Evolutionary conservation across 1,284 basidiomycete species (phyloP).

Genomic region (Cryptococcus sp.): DNA sequence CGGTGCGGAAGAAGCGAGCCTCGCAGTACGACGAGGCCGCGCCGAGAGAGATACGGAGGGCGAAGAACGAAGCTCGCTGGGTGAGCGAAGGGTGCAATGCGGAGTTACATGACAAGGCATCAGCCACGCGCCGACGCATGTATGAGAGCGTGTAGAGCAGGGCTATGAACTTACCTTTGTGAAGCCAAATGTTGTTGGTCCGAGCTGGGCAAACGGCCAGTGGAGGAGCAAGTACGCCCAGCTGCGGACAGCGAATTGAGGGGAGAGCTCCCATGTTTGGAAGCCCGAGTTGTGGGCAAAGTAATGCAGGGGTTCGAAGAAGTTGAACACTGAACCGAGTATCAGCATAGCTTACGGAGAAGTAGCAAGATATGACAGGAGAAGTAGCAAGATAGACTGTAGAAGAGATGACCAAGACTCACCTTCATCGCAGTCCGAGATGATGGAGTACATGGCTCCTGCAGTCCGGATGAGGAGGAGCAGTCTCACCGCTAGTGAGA

Average conservation of each 20-base stretch:
- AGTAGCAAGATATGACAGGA: no score
- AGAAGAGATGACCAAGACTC: constrained; percentile 20
- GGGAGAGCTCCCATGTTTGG: constrained; percentile 97
- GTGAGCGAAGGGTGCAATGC: constrained; percentile 6
- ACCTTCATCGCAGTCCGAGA: constrained; percentile 98
- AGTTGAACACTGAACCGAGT: constrained; percentile 80
- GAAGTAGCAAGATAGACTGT: neutral
- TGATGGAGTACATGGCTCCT: constrained; percentile 94
- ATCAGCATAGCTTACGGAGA: neutral
- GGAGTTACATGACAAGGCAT: neutral
- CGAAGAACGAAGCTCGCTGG: constrained; percentile 66
- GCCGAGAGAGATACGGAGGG: constrained; percentile 77
- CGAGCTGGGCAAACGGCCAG: constrained; percentile 51
- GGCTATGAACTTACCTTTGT: constrained; percentile 51
- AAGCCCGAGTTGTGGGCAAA: constrained; percentile 80
- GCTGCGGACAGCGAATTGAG: constrained; percentile 83
- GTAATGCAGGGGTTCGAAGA: constrained; percentile 97
- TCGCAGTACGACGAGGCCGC: constrained; percentile 76
- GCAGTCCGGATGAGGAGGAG: constrained; percentile 77
- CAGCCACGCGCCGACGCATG: neutral
- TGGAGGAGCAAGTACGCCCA: constrained; percentile 91
- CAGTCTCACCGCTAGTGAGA: constrained; percentile 79
- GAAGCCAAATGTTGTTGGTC: constrained; percentile 46
- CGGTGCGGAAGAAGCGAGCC: constrained; percentile 78
- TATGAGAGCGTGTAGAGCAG: no score